Evolutionary conservation across 1,284 basidiomycete species (phyloP).

Genomic region (Cryptococcus deneoformans): DNA sequence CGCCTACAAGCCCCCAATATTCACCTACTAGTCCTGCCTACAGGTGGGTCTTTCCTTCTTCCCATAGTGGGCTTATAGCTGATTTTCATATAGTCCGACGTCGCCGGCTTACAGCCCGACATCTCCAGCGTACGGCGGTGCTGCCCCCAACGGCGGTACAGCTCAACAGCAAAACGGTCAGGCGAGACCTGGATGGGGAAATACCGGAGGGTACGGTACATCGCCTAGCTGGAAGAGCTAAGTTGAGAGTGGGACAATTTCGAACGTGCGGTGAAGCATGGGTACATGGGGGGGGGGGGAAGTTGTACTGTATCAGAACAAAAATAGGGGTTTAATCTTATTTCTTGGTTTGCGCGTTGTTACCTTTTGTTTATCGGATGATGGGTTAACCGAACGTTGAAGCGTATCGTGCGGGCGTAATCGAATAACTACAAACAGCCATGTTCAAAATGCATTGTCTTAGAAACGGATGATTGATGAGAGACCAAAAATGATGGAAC

Average conservation of each 20-base stretch:
- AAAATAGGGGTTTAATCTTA: no score
- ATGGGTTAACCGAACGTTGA: no score
- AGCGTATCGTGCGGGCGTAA: no score
- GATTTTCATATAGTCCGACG: slow-evolving; percentile 14
- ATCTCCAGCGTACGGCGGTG: slow-evolving; percentile 66
- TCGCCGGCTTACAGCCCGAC: slow-evolving; percentile 53
- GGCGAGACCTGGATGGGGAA: slow-evolving; percentile 28
- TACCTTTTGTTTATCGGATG: no score
- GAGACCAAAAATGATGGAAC: no score
- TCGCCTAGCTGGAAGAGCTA: slow-evolving; percentile 33
- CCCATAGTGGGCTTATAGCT: slow-evolving; percentile 6
- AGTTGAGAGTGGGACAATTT: background rate
- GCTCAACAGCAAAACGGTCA: slow-evolving; percentile 4
- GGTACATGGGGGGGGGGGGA: no score
- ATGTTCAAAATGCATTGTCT: no score
- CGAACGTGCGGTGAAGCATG: no score
- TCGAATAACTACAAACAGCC: no score
- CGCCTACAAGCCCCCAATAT: slow-evolving; percentile 80
- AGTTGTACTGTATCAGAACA: no score
- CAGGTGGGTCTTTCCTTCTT: slow-evolving; percentile 81
- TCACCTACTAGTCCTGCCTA: slow-evolving; percentile 52
- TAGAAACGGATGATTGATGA: no score
- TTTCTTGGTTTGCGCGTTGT: no score
- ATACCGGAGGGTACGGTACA: slow-evolving; percentile 15
- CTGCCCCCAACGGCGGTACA: background rate